Conservation (phyloP, 495 filamentous ascomycete genomes). For the Darksidea phi region DNA sequence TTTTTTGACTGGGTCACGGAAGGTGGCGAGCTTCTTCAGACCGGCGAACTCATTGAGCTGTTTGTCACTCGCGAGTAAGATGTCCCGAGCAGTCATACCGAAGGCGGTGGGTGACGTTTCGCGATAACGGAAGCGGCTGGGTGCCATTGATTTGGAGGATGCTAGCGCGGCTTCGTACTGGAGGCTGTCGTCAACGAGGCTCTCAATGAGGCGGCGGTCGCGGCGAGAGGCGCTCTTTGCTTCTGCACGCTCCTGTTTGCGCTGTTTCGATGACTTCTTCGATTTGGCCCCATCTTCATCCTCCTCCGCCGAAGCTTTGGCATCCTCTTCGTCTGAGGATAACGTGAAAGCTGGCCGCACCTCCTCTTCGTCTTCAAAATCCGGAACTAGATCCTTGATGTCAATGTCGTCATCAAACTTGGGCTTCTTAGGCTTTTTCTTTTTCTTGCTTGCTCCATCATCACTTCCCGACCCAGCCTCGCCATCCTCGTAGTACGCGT, state of each 20-base stretch:
- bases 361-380: constrained; percentile 63
- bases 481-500: constrained; percentile 68
- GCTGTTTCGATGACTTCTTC: constrained; percentile 34
- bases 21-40: constrained; percentile 89
- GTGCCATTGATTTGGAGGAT: constrained; percentile 51
- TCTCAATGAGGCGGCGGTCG: constrained; percentile 79
- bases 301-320: constrained; percentile 12
- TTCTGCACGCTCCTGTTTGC: constrained; percentile 55
- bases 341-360: constrained; percentile 54
- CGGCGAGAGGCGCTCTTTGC: constrained; percentile 72
- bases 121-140: constrained; percentile 78
- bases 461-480: constrained; percentile 47
- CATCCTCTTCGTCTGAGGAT: constrained; percentile 48
- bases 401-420: constrained; percentile 97
- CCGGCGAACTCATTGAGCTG: constrained; percentile 89
- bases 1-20: constrained; percentile 86
- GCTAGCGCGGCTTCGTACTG: constrained; percentile 45
- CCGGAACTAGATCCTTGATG: constrained; percentile 85
- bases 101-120: constrained; percentile 88
- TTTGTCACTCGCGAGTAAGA: constrained; percentile 82
- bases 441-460: constrained; percentile 50
- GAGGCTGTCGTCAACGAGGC: constrained; percentile 79
- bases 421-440: constrained; percentile 78
- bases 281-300: constrained; percentile 22
- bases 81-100: constrained; percentile 84